These are phyloP conservation scores for Macrophomina phaseolina DNA, from an alignment of 2,329 filamentous ascomycete species.

Conservation along the genomic window DNA sequence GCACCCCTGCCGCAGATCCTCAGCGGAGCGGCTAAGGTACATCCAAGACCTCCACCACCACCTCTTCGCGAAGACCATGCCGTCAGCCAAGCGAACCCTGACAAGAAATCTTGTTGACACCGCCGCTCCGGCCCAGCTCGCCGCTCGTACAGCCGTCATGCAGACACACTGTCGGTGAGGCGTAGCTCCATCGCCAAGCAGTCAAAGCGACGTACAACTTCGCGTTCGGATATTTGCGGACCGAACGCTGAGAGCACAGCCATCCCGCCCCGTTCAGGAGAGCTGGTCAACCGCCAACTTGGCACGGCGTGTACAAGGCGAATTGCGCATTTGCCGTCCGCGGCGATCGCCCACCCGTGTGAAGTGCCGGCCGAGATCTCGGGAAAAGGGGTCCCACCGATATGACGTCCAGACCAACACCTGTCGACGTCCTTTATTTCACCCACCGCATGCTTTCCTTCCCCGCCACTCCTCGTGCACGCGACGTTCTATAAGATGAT, in stretches of 20 bases:
- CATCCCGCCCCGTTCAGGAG: background rate
- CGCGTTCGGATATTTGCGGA: constrained; percentile 5
- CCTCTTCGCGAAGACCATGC: background rate
- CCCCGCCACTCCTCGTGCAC: background rate
- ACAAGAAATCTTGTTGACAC: background rate
- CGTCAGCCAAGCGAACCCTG: constrained; percentile 8
- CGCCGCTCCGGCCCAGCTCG: background rate
- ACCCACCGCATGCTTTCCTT: too few relatives aligned
- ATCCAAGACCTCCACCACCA: background rate
- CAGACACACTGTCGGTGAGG: background rate
- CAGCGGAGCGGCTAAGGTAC: background rate
- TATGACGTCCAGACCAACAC: background rate
- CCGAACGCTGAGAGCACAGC: background rate
- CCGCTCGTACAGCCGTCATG: background rate
- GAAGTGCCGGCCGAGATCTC: constrained; percentile 2
- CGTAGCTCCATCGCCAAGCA: background rate
- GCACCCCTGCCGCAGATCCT: constrained; percentile 16
- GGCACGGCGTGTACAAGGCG: constrained; percentile 1
- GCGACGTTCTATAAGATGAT: too few relatives aligned
- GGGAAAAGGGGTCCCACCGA: background rate
- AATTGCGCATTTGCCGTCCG: background rate
- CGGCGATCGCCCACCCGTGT: background rate
- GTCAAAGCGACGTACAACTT: background rate
- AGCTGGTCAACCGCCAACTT: background rate
- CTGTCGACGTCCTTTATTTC: too few relatives aligned